Conservation (phyloP, 2,329 filamentous ascomycete species). For the Penicillium sp. region DNA sequence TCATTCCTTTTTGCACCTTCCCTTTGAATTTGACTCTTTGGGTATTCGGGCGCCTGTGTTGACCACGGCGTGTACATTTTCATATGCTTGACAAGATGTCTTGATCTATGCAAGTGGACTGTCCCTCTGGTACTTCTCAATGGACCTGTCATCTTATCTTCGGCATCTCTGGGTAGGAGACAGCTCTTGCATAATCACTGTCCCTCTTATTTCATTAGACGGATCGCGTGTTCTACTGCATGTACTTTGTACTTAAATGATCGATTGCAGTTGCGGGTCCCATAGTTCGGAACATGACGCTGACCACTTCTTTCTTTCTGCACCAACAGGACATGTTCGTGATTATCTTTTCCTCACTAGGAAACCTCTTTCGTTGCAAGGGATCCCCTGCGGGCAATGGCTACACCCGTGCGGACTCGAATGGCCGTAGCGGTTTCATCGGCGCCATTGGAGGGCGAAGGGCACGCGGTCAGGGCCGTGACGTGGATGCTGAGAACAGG, state of each 20-base stretch:
- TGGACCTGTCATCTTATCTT: not conserved
- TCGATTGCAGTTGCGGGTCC: not conserved
- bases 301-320: conserved; percentile 14
- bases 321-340: conserved; percentile 45
- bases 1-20: not conserved
- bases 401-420: conserved; percentile 34
- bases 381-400: conserved; percentile 31
- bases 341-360: conserved; percentile 47
- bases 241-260: conserved; percentile 1
- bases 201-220: conserved; percentile 2
- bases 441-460: conserved; percentile 36
- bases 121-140: not conserved
- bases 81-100: conserved; percentile 3
- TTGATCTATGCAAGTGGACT: conserved; percentile 1
- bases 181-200: conserved; percentile 4
- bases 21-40: not conserved
- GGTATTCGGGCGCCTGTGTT: conserved; percentile 1
- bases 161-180: not conserved
- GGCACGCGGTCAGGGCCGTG: conserved; percentile 19
- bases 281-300: conserved; percentile 5
- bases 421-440: conserved; percentile 30
- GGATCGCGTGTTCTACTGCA: not conserved
- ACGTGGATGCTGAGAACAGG: conserved; percentile 80
- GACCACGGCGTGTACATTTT: conserved; percentile 12
- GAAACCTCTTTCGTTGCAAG: conserved; percentile 37